Conservation (phyloP, 2,329 filamentous ascomycete species). For the Botrytis tulipae region DNA sequence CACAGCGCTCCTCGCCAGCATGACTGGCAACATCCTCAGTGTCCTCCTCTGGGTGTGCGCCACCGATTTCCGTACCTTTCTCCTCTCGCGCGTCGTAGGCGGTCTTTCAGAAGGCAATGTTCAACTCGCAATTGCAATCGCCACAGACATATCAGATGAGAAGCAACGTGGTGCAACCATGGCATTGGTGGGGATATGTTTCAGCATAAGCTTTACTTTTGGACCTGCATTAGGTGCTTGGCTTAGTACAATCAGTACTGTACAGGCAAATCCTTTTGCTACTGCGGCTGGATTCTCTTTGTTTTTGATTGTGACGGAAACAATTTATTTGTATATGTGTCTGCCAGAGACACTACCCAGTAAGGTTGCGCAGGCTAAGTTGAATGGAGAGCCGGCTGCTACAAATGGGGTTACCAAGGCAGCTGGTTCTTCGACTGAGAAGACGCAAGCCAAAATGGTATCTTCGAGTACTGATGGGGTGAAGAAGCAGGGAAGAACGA, state of each 20-base stretch:
- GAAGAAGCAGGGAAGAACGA: slow-evolving; percentile 52
- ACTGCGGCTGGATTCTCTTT: slow-evolving; percentile 87
- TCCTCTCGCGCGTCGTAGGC: slow-evolving; percentile 88
- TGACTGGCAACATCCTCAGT: slow-evolving; percentile 89
- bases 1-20: slow-evolving; percentile 82
- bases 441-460: slow-evolving; percentile 25
- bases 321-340: slow-evolving; percentile 76
- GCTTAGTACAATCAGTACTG: slow-evolving; percentile 71
- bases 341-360: slow-evolving; percentile 84
- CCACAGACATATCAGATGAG: slow-evolving; percentile 90
- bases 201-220: slow-evolving; percentile 96
- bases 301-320: slow-evolving; percentile 80
- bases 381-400: slow-evolving; percentile 29
- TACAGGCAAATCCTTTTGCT: slow-evolving; percentile 89
- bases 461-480: slow-evolving; percentile 33
- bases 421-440: slow-evolving; percentile 18
- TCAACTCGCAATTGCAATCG: slow-evolving; percentile 92
- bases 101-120: slow-evolving; percentile 96
- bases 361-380: slow-evolving; percentile 42
- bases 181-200: slow-evolving; percentile 94
- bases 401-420: slow-evolving; percentile 29
- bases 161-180: slow-evolving; percentile 83
- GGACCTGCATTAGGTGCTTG: slow-evolving; percentile 89
- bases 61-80: slow-evolving; percentile 91
- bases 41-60: slow-evolving; percentile 93